phyloP scores from a whole-genome alignment of 1,139 yeast species.

The Candida sanyaensis region DNA sequence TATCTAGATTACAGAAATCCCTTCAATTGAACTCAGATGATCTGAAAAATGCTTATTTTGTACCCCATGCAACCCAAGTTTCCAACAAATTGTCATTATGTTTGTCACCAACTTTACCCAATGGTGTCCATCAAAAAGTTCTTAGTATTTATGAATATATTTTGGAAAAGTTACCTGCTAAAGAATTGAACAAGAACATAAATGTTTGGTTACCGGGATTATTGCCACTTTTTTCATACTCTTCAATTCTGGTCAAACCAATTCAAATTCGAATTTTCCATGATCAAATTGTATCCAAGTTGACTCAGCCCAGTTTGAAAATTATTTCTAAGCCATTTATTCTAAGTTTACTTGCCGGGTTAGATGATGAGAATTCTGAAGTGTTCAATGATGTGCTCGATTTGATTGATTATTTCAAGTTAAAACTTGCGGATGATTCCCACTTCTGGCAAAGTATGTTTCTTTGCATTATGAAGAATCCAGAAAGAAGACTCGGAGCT shows the following conservation, averaged over 20 bases:
- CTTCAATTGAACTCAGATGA: constrained; percentile 40
- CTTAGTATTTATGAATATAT: constrained; percentile 73
- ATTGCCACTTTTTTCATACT: constrained; percentile 81
- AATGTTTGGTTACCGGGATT: constrained; percentile 88
- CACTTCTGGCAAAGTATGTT: constrained; percentile 88
- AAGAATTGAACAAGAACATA: constrained; percentile 51
- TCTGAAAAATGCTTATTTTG: constrained; percentile 46
- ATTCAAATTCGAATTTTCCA: constrained; percentile 63
- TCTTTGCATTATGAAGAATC: constrained; percentile 70
- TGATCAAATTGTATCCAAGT: constrained; percentile 49
- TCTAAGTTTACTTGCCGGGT: constrained; percentile 77
- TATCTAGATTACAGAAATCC: constrained; percentile 76
- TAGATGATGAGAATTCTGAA: constrained; percentile 91
- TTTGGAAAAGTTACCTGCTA: constrained; percentile 60
- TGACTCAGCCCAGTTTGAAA: constrained; percentile 51
- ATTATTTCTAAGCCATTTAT: constrained; percentile 67
- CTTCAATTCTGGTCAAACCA: constrained; percentile 86
- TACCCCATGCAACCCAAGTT: constrained; percentile 42
- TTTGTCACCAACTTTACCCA: constrained; percentile 76
- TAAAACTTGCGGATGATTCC: constrained; percentile 62
- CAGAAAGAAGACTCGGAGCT: constrained; percentile 83
- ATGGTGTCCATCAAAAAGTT: constrained; percentile 93
- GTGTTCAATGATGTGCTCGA: constrained; percentile 62
- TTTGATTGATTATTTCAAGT: constrained; percentile 61
- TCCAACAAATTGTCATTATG: constrained; percentile 62